Conservation (phyloP, 768 basidiomycete species). For the Agaricus sinodeliciosus region DNA sequence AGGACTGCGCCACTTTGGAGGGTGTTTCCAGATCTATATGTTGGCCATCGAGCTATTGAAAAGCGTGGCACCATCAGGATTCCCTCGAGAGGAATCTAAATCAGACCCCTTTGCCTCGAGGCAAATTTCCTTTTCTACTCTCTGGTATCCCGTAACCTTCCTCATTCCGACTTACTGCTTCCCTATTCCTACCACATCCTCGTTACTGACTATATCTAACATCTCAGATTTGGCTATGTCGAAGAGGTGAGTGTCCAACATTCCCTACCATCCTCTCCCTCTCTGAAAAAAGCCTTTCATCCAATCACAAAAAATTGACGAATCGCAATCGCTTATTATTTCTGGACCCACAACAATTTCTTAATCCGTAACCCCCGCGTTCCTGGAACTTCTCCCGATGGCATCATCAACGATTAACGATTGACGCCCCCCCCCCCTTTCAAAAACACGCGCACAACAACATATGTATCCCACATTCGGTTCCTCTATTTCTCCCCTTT, state of each 20-base stretch:
- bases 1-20: neutral
- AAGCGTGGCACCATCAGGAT: slow-evolving; percentile 6
- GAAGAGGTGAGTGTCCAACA: slow-evolving; percentile 44
- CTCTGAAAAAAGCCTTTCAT: slow-evolving; percentile 4
- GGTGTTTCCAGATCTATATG: neutral
- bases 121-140: slow-evolving; percentile 8
- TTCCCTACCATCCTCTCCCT: slow-evolving; percentile 11
- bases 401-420: neutral
- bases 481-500: slow-evolving; percentile 15
- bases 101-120: slow-evolving; percentile 11
- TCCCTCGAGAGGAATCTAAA: slow-evolving; percentile 8
- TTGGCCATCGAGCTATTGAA: neutral
- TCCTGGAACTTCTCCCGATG: neutral
- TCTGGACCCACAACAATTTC: slow-evolving; percentile 3
- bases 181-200: slow-evolving; percentile 5
- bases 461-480: neutral
- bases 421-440: neutral
- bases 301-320: neutral
- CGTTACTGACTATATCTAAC: slow-evolving; percentile 6
- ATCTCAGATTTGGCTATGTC: slow-evolving; percentile 59
- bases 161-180: neutral
- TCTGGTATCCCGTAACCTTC: slow-evolving; percentile 1
- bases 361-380: neutral
- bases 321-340: neutral
- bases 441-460: neutral